Evolutionary conservation across 1,139 yeast genomes (phyloP), one percentile per base, ranked within the genome.

Genomic region (Saccharomyces hybrid): DNA sequence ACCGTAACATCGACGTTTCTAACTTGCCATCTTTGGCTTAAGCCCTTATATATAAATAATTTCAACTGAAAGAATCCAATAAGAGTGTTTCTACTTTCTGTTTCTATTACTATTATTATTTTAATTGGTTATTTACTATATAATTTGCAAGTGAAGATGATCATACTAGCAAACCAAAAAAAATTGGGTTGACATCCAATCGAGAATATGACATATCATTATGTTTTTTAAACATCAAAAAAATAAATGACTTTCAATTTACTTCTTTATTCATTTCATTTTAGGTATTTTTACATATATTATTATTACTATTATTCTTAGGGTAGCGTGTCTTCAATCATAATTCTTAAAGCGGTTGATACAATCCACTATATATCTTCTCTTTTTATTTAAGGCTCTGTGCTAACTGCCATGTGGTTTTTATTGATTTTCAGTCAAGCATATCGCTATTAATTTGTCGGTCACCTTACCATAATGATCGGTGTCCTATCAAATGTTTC

Each of bases 21-120:
- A 80, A 81, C 78, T 81, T 82, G 80, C 87, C 88, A 70, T 77
- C 86, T 67, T 64, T 68, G 62, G 69, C 70, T 58, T 67, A 67
- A 64, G 11, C 47, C 42, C 11, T 34, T 34, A 34, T 34, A 34
- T 34, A 34, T 34, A 14, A 34, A 34, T 34, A 34, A 34, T 14
- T 34, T 11, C 42, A 34, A 34, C 42, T 34, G 42, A 34, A 34
- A 34, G 42, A 14, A 34, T 34, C 42, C 42, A 34, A 34, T 34
- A 34, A 34, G 42, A 34, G 42, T 34, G 42, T 34, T 16, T 34
- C 42, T 34, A 34, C 23, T 34, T 34, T 34, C 42, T 34, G 42
- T 34, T 34, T 34, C 42, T 34, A 34, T 34, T 34, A 34, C 42
- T 34, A 34, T 14, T 34, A 16, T 34, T 34, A 34, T 34, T 34